Conservation (phyloP, 768 basidiomycete genomes). For the Tulasnella sp. region DNA sequence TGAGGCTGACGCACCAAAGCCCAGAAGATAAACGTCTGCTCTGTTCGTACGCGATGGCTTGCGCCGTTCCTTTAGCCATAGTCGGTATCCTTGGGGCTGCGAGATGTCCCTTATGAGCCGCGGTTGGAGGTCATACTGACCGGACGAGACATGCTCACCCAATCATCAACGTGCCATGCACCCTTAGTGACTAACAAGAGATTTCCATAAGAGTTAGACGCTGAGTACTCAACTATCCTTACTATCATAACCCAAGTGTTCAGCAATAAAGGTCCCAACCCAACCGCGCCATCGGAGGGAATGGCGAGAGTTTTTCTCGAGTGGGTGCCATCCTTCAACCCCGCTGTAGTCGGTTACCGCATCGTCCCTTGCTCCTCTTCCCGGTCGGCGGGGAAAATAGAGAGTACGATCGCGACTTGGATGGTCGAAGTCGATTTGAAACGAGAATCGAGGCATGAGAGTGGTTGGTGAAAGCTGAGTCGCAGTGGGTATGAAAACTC, state of each 20-base stretch:
- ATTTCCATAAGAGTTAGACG: background rate
- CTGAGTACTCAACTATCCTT: background rate
- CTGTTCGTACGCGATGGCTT: slow-evolving; percentile 12
- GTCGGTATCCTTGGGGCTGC: slow-evolving; percentile 10
- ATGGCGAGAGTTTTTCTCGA: background rate
- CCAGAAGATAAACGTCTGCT: slow-evolving; percentile 13
- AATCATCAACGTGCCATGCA: slow-evolving; percentile 29
- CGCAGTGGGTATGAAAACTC: too few relatives aligned
- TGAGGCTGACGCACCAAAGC: background rate
- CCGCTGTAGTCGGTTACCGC: background rate
- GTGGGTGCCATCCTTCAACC: background rate
- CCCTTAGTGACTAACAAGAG: background rate
- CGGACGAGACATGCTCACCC: background rate
- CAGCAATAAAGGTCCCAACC: slow-evolving; percentile 29
- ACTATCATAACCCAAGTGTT: slow-evolving; percentile 12
- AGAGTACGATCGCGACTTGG: background rate
- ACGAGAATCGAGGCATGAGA: too few relatives aligned
- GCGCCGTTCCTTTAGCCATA: background rate
- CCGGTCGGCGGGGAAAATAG: slow-evolving; percentile 8
- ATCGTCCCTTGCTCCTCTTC: slow-evolving; percentile 18
- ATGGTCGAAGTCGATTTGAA: slow-evolving; percentile 6
- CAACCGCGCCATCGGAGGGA: slow-evolving; percentile 13
- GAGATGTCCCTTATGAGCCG: background rate
- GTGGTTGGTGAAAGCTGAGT: too few relatives aligned
- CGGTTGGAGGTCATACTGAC: background rate